A percentile compares a stretch with the other conserved stretches of the same genome.
Evolutionary conservation across 1,284 basidiomycete species (phyloP).

Genomic region (Vanrija pseudolonga): DNA sequence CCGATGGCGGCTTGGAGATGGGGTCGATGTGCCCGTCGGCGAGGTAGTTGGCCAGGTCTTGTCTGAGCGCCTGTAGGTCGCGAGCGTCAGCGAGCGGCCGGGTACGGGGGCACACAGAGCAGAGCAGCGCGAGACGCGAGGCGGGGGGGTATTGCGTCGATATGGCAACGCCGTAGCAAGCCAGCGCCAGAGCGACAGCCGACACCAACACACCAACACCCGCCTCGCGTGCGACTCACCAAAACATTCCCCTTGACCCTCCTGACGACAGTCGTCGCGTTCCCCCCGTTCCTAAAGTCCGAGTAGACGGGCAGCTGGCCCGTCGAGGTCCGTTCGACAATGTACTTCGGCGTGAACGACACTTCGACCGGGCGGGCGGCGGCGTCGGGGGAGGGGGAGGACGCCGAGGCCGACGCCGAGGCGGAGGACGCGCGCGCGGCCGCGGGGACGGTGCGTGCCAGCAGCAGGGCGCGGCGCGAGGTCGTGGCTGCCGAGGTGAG

Average conservation of each 20-base stretch:
- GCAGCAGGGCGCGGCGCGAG: background rate
- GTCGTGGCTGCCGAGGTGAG: background rate
- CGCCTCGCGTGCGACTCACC: too few species aligned
- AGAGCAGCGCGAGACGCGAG: background rate
- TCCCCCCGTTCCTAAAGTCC: conserved; percentile 31
- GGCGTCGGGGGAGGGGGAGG: background rate
- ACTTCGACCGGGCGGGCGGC: background rate
- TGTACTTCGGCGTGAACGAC: conserved; percentile 7
- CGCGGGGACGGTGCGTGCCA: background rate
- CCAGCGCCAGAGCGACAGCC: background rate
- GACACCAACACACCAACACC: background rate
- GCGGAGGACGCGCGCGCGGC: background rate
- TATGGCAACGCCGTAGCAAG: too few species aligned
- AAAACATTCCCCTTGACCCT: conserved; percentile 29
- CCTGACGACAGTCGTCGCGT: conserved; percentile 25
- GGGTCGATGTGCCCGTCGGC: conserved; percentile 36
- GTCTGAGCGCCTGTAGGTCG: conserved; percentile 24
- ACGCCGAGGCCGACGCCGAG: background rate
- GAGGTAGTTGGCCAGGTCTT: conserved; percentile 29
- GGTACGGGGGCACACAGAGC: background rate
- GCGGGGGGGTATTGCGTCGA: too few species aligned
- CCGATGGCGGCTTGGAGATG: conserved; percentile 23
- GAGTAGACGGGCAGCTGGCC: conserved; percentile 39
- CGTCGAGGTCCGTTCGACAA: conserved; percentile 16
- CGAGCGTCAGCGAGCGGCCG: background rate